Evolutionary conservation across 768 basidiomycete genomes (phyloP), one percentile per base, ranked within the genome.

Genomic region (Pholiota microspora): DNA sequence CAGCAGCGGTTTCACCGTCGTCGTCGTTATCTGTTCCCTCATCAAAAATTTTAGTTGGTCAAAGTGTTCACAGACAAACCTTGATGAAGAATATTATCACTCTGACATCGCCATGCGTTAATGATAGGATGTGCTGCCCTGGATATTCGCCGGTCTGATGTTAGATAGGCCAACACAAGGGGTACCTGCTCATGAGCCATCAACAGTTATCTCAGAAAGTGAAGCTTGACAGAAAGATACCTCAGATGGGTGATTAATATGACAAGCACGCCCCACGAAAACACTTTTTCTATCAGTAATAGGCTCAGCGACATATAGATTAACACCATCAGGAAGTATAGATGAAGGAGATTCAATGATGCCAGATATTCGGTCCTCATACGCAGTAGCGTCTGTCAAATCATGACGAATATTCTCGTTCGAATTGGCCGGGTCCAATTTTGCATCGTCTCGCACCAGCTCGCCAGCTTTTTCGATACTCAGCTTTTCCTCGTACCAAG

Each of bases 1-100:
- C 96, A 16, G 96, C 96, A 1, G 92, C 94, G 0, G 89, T 85
- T 72, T 99, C 96, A 1, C 94, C 92, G 54, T 98, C 91, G 56
- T 98, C 95, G 53, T 95, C 92, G 55, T 97, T 95, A 64, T 98
- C 95, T 93, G 42, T 18, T n/a, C n/a, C n/a, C n/a, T n/a, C n/a
- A n/a, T n/a, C n/a, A n/a, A n/a, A n/a, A n/a, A n/a, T n/a, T n/a
- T n/a, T n/a, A n/a, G n/a, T n/a, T n/a, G n/a, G n/a, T n/a, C n/a
- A n/a, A n/a, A n/a, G n/a, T n/a, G n/a, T n/a, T n/a, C n/a, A n/a
- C n/a, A n/a, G n/a, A 25, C 71, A 27, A 60, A 87, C 89, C 90
- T 80, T 92, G 88, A 67, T 92, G 87, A 49, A 90, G 71, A 1
- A 89, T 68, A 44, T 69, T 77, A 38, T 83, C 83, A 3, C 84